phyloP scores from a whole-genome alignment of 176 grass and related monocot species.

The Calamus simplicifolius region DNA sequence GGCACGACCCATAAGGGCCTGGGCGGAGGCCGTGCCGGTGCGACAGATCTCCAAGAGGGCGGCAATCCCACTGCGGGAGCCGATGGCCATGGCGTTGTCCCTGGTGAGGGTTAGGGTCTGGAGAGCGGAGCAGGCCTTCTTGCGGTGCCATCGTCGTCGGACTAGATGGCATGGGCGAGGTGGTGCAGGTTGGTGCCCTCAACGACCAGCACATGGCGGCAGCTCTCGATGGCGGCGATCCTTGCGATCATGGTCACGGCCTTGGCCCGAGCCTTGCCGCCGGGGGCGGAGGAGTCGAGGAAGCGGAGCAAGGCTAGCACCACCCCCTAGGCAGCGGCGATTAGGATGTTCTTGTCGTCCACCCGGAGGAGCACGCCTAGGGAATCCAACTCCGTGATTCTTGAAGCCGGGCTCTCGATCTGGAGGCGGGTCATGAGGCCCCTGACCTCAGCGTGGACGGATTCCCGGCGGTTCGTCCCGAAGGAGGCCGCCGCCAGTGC shows the following conservation, averaged over 20 bases:
- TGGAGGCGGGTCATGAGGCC: slow-evolving; percentile 20
- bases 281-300: slow-evolving; percentile 7
- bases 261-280: slow-evolving; percentile 6
- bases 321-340: neutral
- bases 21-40: slow-evolving; percentile 45
- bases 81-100: slow-evolving; percentile 39
- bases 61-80: slow-evolving; percentile 49
- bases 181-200: slow-evolving; percentile 9
- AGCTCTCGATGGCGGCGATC: slow-evolving; percentile 16
- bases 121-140: slow-evolving; percentile 41
- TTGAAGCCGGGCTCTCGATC: slow-evolving; percentile 12
- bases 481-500: slow-evolving; percentile 29
- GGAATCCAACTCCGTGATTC: slow-evolving; percentile 9
- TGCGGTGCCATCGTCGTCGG: slow-evolving; percentile 11
- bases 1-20: no score
- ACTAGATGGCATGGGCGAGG: slow-evolving; percentile 16
- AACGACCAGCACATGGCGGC: slow-evolving; percentile 5
- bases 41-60: slow-evolving; percentile 56
- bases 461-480: slow-evolving; percentile 4
- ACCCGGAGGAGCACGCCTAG: slow-evolving; percentile 3
- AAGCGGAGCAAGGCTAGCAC: slow-evolving; percentile 14
- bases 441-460: slow-evolving; percentile 12
- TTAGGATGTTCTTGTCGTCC: slow-evolving; percentile 11
- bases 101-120: slow-evolving; percentile 40
- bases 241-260: neutral